These are phyloP conservation scores for Saccharomycopsis crataegensis DNA, from an alignment of 1,139 yeast genomes.

Conservation along the genomic window DNA sequence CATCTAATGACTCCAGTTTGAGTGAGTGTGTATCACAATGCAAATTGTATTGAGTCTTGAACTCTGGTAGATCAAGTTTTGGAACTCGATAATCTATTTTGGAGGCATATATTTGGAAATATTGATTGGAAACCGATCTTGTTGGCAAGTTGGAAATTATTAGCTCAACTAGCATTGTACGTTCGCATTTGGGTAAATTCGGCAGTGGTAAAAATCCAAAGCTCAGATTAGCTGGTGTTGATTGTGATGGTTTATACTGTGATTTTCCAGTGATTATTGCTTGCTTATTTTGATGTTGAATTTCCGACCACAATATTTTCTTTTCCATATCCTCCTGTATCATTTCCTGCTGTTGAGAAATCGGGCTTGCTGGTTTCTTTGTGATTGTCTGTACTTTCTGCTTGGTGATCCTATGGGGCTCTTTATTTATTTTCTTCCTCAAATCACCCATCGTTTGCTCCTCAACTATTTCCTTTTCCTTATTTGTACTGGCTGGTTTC, in stretches of 20 bases:
- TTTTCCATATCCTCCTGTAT: too few species aligned
- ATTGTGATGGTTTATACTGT: too few species aligned
- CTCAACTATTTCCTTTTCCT: background rate
- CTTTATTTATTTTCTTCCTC: background rate
- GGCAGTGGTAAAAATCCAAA: too few species aligned
- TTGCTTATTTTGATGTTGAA: too few species aligned
- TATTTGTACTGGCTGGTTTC: background rate
- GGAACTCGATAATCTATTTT: conserved; percentile 6
- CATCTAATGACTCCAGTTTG: background rate
- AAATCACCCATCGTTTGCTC: background rate
- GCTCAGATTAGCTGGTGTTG: too few species aligned
- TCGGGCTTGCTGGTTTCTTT: too few species aligned
- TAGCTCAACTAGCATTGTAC: too few species aligned
- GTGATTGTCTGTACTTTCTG: too few species aligned
- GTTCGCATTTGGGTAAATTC: too few species aligned
- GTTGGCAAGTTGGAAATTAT: conserved; percentile 1
- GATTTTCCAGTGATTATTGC: too few species aligned
- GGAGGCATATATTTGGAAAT: background rate
- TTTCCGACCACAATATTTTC: too few species aligned
- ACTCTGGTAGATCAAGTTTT: conserved; percentile 4
- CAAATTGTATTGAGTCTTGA: background rate
- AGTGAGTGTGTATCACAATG: background rate
- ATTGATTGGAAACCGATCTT: background rate
- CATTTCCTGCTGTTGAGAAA: too few species aligned
- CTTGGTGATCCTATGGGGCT: background rate